phyloP scores from a whole-genome alignment of 2,329 filamentous ascomycete genomes.

The Cladosporium sp. region DNA sequence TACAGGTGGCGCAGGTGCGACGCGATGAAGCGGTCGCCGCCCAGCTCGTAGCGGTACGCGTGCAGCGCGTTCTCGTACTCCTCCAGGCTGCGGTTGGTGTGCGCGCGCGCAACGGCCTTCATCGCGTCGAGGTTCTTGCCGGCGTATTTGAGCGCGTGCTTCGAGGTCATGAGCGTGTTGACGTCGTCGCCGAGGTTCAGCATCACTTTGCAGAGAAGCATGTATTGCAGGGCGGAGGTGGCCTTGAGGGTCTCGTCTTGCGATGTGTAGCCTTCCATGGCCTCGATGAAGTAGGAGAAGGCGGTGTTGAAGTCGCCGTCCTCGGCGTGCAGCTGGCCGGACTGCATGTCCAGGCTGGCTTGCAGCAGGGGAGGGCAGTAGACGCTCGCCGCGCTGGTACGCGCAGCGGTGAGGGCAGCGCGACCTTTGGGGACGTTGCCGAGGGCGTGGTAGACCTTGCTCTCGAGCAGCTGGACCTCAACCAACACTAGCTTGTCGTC shows the following conservation, averaged over 20 bases:
- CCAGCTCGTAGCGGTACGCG: conserved; percentile 89
- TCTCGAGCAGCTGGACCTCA: conserved; percentile 96
- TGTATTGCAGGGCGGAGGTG: conserved; percentile 98
- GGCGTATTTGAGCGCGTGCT: conserved; percentile 95
- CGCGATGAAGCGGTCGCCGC: conserved; percentile 92
- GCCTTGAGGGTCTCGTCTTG: conserved; percentile 87
- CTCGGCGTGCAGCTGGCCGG: conserved; percentile 96
- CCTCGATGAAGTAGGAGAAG: conserved; percentile 99
- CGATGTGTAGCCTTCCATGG: conserved; percentile 91
- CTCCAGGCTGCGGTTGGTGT: conserved; percentile 91
- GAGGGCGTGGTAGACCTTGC: conserved; percentile 92
- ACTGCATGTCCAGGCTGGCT: conserved; percentile 98
- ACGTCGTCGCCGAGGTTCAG: conserved; percentile 96
- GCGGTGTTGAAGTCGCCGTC: conserved; percentile 99
- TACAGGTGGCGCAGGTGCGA: conserved; percentile 95
- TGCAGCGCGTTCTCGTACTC: conserved; percentile 94
- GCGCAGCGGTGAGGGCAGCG: conserved; percentile 88
- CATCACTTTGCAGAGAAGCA: conserved; percentile 99
- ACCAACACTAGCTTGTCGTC: conserved; percentile 98
- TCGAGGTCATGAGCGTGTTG: conserved; percentile 89
- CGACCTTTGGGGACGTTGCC: conserved; percentile 96
- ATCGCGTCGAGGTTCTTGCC: conserved; percentile 96
- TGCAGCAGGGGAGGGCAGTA: conserved; percentile 95
- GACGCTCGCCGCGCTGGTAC: conserved; percentile 93
- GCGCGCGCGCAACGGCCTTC: conserved; percentile 96